These are phyloP conservation scores for Eustoma russellianum DNA, from an alignment of 257 asterid genomes.

Conservation along the genomic window DNA sequence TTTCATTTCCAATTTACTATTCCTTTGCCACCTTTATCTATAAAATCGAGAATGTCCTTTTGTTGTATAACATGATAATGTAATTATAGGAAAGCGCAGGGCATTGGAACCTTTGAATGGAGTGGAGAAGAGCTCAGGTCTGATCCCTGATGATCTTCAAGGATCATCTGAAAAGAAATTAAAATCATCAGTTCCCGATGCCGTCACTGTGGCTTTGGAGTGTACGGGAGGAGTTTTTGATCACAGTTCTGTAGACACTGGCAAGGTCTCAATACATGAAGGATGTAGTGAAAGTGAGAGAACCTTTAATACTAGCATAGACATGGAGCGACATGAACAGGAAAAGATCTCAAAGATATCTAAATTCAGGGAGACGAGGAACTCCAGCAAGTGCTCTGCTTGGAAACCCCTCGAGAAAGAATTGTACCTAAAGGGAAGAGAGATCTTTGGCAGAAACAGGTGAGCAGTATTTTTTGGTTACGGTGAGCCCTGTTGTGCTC, in stretches of 20 bases:
- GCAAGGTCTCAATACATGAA: conserved; percentile 17
- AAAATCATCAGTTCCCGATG: conserved; percentile 30
- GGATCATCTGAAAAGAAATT: conserved; percentile 40
- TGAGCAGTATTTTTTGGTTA: background rate
- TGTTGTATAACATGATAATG: conserved; percentile 31
- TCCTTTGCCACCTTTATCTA: background rate
- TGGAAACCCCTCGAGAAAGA: conserved; percentile 95
- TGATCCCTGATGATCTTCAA: conserved; percentile 25
- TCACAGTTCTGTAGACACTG: conserved; percentile 15
- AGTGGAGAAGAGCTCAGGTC: conserved; percentile 16
- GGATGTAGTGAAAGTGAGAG: conserved; percentile 23
- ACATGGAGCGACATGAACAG: too few species aligned
- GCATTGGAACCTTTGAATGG: conserved; percentile 25
- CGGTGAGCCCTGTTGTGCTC: too few species aligned
- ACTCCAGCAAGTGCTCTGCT: conserved; percentile 22
- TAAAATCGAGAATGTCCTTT: conserved; percentile 4
- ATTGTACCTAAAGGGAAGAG: conserved; percentile 74
- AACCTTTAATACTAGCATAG: conserved; percentile 15
- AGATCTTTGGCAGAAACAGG: conserved; percentile 96
- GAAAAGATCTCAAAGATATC: too few species aligned
- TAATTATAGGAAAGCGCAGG: conserved; percentile 24
- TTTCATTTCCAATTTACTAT: conserved; percentile 5
- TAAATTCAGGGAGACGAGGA: conserved; percentile 23
- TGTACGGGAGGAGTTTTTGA: conserved; percentile 13
- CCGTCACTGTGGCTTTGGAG: conserved; percentile 13